Percentiles rank a stretch among this genome's conserved stretches.
Conservation (phyloP, 108 stramenopile genomes). For the Thalassiosira profunda region DNA sequence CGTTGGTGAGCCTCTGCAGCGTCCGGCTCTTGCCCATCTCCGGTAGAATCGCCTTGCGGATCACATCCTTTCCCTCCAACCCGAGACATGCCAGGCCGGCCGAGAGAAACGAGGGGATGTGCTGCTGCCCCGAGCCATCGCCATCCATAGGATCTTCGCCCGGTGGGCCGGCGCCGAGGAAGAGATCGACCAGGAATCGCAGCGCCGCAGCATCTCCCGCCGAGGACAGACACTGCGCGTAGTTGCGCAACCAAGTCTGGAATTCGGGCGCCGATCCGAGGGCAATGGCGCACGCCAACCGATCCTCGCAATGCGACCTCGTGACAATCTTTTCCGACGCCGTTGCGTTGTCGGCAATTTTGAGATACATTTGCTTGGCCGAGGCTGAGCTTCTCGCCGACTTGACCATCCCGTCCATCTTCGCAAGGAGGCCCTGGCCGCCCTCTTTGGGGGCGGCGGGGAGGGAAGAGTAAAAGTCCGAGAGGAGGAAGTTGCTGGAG, state of each 20-base stretch:
- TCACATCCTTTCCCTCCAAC: slow-evolving; percentile 57
- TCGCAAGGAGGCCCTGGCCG: slow-evolving; percentile 52
- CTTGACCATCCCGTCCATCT: slow-evolving; percentile 67
- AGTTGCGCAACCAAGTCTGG: slow-evolving; percentile 66
- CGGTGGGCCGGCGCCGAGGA: slow-evolving; percentile 31
- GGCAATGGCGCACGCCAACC: slow-evolving; percentile 84
- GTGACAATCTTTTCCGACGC: slow-evolving; percentile 60
- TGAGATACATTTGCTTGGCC: slow-evolving; percentile 42
- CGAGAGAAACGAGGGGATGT: slow-evolving; percentile 55
- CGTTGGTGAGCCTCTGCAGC: slow-evolving; percentile 84
- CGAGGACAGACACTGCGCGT: slow-evolving; percentile 50
- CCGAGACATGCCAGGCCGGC: slow-evolving; percentile 41
- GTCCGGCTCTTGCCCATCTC: slow-evolving; percentile 86
- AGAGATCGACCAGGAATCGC: slow-evolving; percentile 72
- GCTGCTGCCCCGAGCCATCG: background rate
- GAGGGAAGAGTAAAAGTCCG: slow-evolving; percentile 78
- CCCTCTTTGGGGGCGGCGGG: slow-evolving; percentile 27
- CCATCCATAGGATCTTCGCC: background rate
- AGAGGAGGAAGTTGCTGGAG: slow-evolving; percentile 76
- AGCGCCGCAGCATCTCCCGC: slow-evolving; percentile 56
- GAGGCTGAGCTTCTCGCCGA: slow-evolving; percentile 49
- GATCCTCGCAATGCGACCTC: slow-evolving; percentile 88
- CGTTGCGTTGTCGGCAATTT: slow-evolving; percentile 24
- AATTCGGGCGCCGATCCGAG: slow-evolving; percentile 73
- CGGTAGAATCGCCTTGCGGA: slow-evolving; percentile 62